These are phyloP conservation scores for Xylaria longipes DNA, from an alignment of 495 filamentous ascomycete species.

Conservation along the genomic window DNA sequence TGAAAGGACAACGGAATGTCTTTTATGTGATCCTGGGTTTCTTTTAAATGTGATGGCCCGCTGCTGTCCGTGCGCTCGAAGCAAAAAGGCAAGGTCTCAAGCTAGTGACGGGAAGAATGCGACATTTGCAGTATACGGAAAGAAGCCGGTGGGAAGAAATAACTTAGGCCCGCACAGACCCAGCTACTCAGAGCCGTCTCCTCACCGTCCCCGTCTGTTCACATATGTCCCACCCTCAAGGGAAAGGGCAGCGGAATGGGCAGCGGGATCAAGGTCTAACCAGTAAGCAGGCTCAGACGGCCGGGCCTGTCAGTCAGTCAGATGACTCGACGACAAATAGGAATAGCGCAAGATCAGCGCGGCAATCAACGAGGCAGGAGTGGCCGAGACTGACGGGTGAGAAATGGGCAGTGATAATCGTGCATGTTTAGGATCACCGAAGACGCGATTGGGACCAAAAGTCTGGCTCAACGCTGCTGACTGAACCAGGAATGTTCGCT, in stretches of 20 bases:
- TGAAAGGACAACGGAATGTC: background rate
- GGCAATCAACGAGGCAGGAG: constrained; percentile 5
- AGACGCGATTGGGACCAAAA: constrained; percentile 7
- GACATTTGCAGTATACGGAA: background rate
- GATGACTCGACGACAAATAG: constrained; percentile 9
- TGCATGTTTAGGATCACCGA: constrained; percentile 19
- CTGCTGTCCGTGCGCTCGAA: background rate
- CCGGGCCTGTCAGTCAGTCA: constrained; percentile 8
- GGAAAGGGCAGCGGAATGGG: background rate
- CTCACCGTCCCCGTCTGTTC: background rate
- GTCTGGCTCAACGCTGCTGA: constrained; percentile 23
- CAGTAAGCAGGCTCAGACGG: constrained; percentile 6
- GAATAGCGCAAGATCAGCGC: constrained; percentile 1
- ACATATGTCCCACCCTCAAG: background rate
- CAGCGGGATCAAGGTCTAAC: background rate
- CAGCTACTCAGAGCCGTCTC: background rate
- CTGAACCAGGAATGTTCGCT: constrained; percentile 13
- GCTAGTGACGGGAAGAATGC: constrained; percentile 11
- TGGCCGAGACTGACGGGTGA: background rate
- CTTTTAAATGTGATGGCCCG: background rate
- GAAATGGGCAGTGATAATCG: constrained; percentile 3
- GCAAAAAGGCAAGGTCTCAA: background rate
- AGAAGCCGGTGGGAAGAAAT: background rate
- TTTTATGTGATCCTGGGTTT: background rate
- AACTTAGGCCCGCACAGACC: constrained; percentile 14